These are phyloP conservation scores for Heliosperma pusillum DNA, from an alignment of 148 eudicot genomes.

Conservation along the genomic window DNA sequence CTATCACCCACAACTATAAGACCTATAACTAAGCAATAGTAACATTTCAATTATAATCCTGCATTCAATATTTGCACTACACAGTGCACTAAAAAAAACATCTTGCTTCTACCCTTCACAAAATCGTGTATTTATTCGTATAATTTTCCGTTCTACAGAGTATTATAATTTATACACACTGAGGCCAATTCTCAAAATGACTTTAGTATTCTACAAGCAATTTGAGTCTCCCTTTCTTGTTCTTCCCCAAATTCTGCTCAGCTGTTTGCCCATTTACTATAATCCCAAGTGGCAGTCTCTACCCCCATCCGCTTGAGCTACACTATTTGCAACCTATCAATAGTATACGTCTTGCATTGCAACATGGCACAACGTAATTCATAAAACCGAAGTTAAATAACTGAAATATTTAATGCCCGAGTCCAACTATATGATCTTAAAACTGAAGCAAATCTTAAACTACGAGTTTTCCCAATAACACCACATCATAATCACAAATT, in stretches of 20 bases:
- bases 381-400: neutral
- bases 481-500: neutral
- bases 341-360: neutral
- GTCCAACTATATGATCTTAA: conserved; percentile 1
- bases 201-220: neutral
- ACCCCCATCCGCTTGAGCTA: neutral
- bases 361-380: neutral
- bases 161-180: no score
- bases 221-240: neutral
- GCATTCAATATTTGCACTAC: neutral
- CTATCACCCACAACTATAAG: neutral
- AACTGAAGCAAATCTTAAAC: neutral
- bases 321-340: neutral
- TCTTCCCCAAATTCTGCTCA: neutral
- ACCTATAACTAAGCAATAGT: neutral
- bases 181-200: neutral
- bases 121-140: neutral
- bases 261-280: neutral
- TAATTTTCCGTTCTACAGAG: neutral
- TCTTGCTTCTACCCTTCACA: neutral
- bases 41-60: neutral
- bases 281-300: neutral
- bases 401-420: neutral
- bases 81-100: neutral
- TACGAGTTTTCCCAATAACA: neutral